Evolutionary conservation across 257 asterid genomes (phyloP).

Genomic region (Solanum chilense): DNA sequence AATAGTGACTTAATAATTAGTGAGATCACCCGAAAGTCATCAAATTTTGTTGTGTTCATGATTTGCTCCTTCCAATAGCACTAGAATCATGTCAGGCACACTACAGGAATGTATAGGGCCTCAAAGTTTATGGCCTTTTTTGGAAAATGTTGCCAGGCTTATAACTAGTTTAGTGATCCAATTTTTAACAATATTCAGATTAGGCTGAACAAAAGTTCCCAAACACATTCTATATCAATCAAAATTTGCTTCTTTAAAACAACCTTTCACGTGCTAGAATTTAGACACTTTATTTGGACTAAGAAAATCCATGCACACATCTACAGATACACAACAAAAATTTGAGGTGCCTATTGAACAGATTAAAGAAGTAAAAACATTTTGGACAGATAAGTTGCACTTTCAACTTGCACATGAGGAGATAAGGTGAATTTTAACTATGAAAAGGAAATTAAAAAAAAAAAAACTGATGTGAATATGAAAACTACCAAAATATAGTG

Average conservation of each 20-base stretch:
- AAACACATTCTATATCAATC: not conserved
- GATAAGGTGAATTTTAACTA: not conserved
- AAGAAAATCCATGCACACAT: not conserved
- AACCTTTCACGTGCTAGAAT: not conserved
- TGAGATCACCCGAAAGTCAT: not conserved
- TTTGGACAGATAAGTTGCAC: not conserved
- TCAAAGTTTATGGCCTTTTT: not conserved
- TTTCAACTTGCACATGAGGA: not conserved
- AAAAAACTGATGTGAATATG: not conserved
- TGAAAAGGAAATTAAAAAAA: not conserved
- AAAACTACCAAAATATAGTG: not conserved
- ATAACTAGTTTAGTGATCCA: not conserved
- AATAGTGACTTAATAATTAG: not conserved
- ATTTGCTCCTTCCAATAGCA: not conserved
- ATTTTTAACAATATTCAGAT: not conserved
- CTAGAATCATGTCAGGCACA: not conserved
- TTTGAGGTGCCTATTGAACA: not conserved
- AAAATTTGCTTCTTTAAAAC: not conserved
- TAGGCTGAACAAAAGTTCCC: not conserved
- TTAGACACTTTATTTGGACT: not conserved
- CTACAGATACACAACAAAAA: not conserved
- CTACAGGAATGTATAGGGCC: not conserved
- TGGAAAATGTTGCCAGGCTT: not conserved
- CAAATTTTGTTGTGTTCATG: not conserved
- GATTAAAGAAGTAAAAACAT: not conserved